Conservation (phyloP, 768 basidiomycete genomes). For the Naganishia antarctica region DNA sequence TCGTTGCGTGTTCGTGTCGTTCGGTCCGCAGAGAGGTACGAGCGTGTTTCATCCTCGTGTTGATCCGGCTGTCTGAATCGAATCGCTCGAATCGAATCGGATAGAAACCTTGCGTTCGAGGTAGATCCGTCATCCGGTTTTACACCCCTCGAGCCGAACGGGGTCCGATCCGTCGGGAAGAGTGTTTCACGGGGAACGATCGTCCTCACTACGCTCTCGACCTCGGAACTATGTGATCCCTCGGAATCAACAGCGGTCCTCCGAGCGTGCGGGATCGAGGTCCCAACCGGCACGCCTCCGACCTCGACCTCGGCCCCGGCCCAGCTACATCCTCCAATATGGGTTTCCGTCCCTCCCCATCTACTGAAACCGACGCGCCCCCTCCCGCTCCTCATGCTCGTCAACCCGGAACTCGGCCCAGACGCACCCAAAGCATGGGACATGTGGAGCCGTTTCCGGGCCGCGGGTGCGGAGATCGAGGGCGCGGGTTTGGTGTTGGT, state of each 20-base stretch:
- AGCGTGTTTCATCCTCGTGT: no score
- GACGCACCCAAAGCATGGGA: constrained; percentile 2
- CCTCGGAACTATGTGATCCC: neutral
- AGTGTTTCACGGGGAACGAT: constrained; percentile 5
- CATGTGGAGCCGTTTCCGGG: no score
- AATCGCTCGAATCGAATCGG: no score
- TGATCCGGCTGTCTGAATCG: no score
- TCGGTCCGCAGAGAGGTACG: no score
- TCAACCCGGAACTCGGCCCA: constrained; percentile 45
- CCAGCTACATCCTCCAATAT: neutral
- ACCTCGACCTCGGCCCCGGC: neutral
- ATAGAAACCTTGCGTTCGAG: no score
- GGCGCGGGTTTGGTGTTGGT: no score
- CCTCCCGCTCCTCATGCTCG: constrained; percentile 57
- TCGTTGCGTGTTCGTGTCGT: no score
- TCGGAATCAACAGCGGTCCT: neutral
- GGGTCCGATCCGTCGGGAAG: no score
- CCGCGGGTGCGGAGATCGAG: no score
- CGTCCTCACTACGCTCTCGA: constrained; percentile 6
- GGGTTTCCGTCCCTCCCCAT: constrained; percentile 10
- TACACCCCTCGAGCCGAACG: no score
- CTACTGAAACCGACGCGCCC: constrained; percentile 51
- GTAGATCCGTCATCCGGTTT: no score
- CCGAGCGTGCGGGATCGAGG: neutral
- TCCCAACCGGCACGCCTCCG: neutral